These are phyloP conservation scores for Trichoderma simmonsii DNA, from an alignment of 2,329 filamentous ascomycete species.

Conservation along the genomic window DNA sequence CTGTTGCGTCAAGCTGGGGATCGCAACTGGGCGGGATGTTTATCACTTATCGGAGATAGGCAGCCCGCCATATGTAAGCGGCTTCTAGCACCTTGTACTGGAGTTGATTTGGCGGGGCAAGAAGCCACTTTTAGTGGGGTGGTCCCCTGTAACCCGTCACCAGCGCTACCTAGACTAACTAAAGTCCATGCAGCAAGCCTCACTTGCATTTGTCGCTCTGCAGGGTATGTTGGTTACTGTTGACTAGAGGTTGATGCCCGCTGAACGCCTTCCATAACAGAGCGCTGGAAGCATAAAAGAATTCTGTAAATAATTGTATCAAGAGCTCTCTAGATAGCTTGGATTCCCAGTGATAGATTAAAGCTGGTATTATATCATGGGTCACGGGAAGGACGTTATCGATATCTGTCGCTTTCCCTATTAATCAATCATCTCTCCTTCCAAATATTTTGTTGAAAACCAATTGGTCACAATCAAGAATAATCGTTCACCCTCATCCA, in stretches of 20 bases:
- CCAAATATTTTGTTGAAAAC: not conserved
- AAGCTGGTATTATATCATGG: not conserved
- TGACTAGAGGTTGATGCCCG: too few species aligned
- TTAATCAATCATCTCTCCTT: not conserved
- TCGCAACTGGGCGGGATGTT: not conserved
- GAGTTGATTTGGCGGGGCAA: conserved; percentile 20
- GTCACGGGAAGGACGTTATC: not conserved
- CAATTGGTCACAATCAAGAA: not conserved
- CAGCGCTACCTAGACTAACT: not conserved
- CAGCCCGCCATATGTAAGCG: conserved; percentile 25
- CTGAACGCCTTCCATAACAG: not conserved
- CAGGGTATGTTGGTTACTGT: not conserved
- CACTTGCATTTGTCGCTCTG: not conserved
- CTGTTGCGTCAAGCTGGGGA: not conserved
- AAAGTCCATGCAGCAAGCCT: not conserved
- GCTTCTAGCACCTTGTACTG: conserved; percentile 7
- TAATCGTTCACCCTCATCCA: not conserved
- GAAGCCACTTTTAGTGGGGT: conserved; percentile 23
- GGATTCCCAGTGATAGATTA: not conserved
- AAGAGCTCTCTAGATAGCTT: not conserved
- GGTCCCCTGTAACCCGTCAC: not conserved
- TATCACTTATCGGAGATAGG: conserved; percentile 17
- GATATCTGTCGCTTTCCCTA: not conserved
- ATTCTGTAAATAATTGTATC: not conserved
- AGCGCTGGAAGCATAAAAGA: not conserved